Evolutionary conservation across 2,329 filamentous ascomycete genomes (phyloP), one percentile per base, ranked within the genome.

Genomic region (Cladosporium phlei): DNA sequence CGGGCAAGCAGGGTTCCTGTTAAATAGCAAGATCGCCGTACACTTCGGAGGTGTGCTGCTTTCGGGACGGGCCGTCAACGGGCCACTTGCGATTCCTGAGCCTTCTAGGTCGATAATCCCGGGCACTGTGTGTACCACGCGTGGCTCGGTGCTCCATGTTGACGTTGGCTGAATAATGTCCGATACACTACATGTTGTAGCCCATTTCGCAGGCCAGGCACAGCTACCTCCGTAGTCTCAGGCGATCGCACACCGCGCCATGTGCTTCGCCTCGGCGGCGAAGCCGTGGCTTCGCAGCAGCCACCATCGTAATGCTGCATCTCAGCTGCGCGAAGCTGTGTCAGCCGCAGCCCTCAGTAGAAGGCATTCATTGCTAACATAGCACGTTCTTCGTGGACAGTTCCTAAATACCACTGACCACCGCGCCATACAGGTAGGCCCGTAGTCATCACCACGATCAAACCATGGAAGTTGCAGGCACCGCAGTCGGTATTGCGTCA

Each of bases 401-500:
- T n/a, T n/a, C n/a, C n/a, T n/a, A n/a, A n/a, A n/a, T n/a, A n/a
- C n/a, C n/a, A n/a, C n/a, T n/a, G n/a, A n/a, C n/a, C n/a, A n/a
- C n/a, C n/a, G n/a, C n/a, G n/a, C n/a, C n/a, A n/a, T n/a, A n/a
- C n/a, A n/a, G n/a, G n/a, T n/a, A n/a, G n/a, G n/a, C n/a, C n/a
- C n/a, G n/a, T n/a, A n/a, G n/a, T n/a, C n/a, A n/a, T n/a, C n/a
- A n/a, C n/a, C n/a, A n/a, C n/a, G n/a, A n/a, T n/a, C n/a, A 7
- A 20, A 43, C 21, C 42, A 47, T 50, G 42, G 47, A 46, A 4
- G 32, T 30, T 8, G 38, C 34, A 28, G 48, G 43, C 16, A 37
- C 30, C 24, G 47, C 51, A 22, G 40, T 52, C 17, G 51, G 51
- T 14, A 39, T 53, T 33, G 43, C 43, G 6, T 53, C 51, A 3